phyloP scores from a whole-genome alignment of 495 filamentous ascomycete genomes.

The Thozetella sp. region DNA sequence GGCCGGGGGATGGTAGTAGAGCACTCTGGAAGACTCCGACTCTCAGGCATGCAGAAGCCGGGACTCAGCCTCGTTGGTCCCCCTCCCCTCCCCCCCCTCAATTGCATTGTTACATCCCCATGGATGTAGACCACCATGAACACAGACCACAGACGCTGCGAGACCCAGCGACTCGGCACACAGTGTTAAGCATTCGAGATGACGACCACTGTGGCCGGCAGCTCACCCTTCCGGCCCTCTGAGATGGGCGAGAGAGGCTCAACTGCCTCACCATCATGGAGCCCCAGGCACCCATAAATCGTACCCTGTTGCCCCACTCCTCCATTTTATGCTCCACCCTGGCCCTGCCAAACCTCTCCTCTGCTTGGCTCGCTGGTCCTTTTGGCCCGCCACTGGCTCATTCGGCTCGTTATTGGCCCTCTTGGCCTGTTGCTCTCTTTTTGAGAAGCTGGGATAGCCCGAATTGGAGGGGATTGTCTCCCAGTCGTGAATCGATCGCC shows the following conservation, averaged over 20 bases:
- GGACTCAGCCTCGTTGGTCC: background rate
- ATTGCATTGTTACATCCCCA: background rate
- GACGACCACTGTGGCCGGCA: background rate
- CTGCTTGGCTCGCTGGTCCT: too few species aligned
- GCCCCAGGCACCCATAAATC: background rate
- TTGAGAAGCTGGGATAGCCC: too few species aligned
- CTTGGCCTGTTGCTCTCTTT: too few species aligned
- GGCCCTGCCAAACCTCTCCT: too few species aligned
- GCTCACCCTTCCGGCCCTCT: background rate
- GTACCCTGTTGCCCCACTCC: background rate
- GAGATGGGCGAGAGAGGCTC: background rate
- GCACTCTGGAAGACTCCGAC: background rate
- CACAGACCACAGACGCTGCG: background rate
- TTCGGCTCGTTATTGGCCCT: too few species aligned
- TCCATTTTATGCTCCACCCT: background rate
- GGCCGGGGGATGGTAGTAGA: background rate
- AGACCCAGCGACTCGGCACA: constrained; percentile 3
- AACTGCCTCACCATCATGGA: constrained; percentile 1
- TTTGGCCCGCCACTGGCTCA: too few species aligned
- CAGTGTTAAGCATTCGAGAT: background rate
- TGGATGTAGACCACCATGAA: too few species aligned
- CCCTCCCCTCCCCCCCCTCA: background rate
- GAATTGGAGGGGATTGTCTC: too few species aligned
- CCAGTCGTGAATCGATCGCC: too few species aligned
- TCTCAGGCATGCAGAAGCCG: background rate